A percentile compares a stretch with the other conserved stretches of the same genome.
Conservation (phyloP, 306 rosid species). For the Cucumis hystrix region DNA sequence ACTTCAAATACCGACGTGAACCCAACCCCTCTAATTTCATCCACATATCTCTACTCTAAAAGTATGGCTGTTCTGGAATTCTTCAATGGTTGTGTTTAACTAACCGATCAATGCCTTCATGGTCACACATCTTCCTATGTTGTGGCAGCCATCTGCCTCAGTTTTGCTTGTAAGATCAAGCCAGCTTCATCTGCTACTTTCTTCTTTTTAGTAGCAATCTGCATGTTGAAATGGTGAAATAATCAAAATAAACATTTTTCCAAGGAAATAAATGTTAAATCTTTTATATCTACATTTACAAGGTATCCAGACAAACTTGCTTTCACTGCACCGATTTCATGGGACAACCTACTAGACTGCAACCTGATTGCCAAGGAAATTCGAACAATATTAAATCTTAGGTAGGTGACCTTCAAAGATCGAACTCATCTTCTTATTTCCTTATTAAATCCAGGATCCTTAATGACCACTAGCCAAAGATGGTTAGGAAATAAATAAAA, state of each 20-base stretch:
- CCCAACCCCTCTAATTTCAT: neutral
- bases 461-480: too few relatives aligned
- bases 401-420: too few relatives aligned
- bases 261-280: neutral
- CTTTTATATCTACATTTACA: too few relatives aligned
- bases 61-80: neutral
- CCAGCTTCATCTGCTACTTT: conserved; percentile 67
- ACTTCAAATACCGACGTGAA: neutral
- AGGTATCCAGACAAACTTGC: too few relatives aligned
- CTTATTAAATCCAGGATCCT: too few relatives aligned
- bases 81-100: neutral
- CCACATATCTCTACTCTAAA: neutral
- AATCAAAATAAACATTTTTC: neutral
- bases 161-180: conserved; percentile 37
- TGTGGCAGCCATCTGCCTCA: conserved; percentile 44
- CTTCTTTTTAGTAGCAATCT: conserved; percentile 86
- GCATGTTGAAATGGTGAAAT: conserved; percentile 17
- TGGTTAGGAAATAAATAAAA: too few relatives aligned
- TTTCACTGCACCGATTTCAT: too few relatives aligned
- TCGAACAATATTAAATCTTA: too few relatives aligned
- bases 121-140: conserved; percentile 14
- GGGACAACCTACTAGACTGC: too few relatives aligned
- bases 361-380: too few relatives aligned
- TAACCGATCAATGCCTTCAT: neutral
- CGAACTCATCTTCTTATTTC: too few relatives aligned